A percentile compares a stretch with the other conserved stretches of the same genome.
Conservation (phyloP, 2,329 filamentous ascomycete species). For the Seiridium cupressi region DNA sequence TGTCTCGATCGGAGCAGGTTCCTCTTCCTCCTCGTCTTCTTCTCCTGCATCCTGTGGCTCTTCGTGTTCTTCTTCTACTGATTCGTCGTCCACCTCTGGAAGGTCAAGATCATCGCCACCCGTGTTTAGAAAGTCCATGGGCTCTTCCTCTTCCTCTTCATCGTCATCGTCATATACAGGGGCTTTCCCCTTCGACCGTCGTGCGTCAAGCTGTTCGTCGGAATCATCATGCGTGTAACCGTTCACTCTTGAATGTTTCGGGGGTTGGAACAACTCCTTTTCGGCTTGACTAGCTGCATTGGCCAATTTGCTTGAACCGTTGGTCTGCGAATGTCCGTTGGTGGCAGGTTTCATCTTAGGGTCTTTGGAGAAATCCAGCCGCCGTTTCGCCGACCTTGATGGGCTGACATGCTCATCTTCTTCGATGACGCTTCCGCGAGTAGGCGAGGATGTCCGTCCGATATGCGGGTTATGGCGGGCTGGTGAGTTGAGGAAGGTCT, state of each 20-base stretch:
- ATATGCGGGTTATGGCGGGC: slow-evolving; percentile 61
- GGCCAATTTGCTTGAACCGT: slow-evolving; percentile 16
- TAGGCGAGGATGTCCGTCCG: slow-evolving; percentile 50
- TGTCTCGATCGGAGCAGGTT: slow-evolving; percentile 10
- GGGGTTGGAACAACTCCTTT: neutral
- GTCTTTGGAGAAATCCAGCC: slow-evolving; percentile 48
- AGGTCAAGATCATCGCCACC: slow-evolving; percentile 14
- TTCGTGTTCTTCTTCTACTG: slow-evolving; percentile 20
- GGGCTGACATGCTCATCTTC: slow-evolving; percentile 26
- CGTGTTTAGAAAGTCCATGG: slow-evolving; percentile 13
- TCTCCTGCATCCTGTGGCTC: slow-evolving; percentile 15
- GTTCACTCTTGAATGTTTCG: slow-evolving; percentile 15
- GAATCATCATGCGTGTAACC: slow-evolving; percentile 20
- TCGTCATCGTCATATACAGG: slow-evolving; percentile 14
- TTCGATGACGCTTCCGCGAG: slow-evolving; percentile 33
- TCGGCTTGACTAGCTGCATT: neutral
- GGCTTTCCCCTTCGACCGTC: slow-evolving; percentile 19
- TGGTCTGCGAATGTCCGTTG: slow-evolving; percentile 22
- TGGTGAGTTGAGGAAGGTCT: slow-evolving; percentile 59
- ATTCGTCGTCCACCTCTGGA: slow-evolving; percentile 17
- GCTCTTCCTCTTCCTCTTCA: slow-evolving; percentile 20
- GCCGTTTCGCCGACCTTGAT: slow-evolving; percentile 46
- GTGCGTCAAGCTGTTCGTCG: slow-evolving; percentile 26
- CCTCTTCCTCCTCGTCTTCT: slow-evolving; percentile 4
- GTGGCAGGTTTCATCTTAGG: slow-evolving; percentile 15